Evolutionary conservation across 768 basidiomycete genomes (phyloP).

Genomic region (Daedaleopsis sinensis): DNA sequence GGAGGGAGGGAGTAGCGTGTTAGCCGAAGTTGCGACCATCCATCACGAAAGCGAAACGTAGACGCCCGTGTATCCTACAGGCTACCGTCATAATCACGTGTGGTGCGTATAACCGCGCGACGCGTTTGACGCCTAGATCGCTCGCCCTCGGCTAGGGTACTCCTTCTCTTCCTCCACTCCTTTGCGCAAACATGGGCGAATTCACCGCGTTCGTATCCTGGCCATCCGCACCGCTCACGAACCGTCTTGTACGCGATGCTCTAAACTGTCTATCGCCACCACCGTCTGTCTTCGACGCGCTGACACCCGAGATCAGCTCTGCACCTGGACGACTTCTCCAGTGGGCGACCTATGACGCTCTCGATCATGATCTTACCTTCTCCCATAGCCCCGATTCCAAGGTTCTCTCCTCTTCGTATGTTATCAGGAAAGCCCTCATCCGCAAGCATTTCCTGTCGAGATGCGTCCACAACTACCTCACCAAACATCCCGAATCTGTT

Average conservation of each 20-base stretch:
- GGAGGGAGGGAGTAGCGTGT: constrained; percentile 7
- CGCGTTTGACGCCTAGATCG: constrained; percentile 4
- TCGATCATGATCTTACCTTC: constrained; percentile 77
- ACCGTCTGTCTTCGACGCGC: constrained; percentile 31
- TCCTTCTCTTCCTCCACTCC: neutral
- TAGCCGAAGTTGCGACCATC: neutral
- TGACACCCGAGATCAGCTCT: constrained; percentile 8
- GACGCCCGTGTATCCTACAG: constrained; percentile 1
- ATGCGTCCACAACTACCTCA: constrained; percentile 68
- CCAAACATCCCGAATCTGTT: constrained; percentile 64
- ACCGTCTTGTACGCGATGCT: constrained; percentile 48
- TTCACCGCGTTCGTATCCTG: constrained; percentile 51
- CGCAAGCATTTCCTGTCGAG: constrained; percentile 91
- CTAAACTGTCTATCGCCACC: constrained; percentile 38
- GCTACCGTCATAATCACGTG: constrained; percentile 8
- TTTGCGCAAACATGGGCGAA: constrained; percentile 13
- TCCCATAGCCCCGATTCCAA: constrained; percentile 39
- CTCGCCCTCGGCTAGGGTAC: neutral
- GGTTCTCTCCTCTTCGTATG: constrained; percentile 80
- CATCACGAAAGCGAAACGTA: neutral
- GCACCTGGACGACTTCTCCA: constrained; percentile 49
- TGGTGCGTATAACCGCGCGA: neutral
- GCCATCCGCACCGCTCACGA: constrained; percentile 57
- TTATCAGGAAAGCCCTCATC: constrained; percentile 90
- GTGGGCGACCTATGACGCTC: constrained; percentile 88